Conservation (phyloP, 2,329 filamentous ascomycete genomes). For the Tolypocladium amazonense region DNA sequence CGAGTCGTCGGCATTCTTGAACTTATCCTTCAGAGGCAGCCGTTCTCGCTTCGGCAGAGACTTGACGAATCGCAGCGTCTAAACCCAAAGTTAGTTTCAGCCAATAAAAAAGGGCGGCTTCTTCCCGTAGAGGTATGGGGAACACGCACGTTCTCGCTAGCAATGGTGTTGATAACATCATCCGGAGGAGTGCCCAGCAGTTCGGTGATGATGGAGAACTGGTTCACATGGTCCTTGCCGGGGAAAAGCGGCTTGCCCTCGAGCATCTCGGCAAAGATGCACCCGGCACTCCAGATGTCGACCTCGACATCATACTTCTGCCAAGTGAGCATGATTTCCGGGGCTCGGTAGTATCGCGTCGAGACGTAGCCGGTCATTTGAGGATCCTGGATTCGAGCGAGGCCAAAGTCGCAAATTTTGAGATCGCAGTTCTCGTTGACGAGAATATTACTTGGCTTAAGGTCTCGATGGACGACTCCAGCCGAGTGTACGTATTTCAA, state of each 20-base stretch:
- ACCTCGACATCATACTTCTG: slow-evolving; percentile 99
- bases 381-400: slow-evolving; percentile 94
- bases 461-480: slow-evolving; percentile 91
- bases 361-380: slow-evolving; percentile 99
- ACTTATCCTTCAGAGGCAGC: slow-evolving; percentile 77
- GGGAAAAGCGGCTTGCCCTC: slow-evolving; percentile 97
- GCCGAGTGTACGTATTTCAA: slow-evolving; percentile 99
- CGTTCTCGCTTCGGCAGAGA: slow-evolving; percentile 91
- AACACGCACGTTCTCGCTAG: slow-evolving; percentile 78
- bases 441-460: slow-evolving; percentile 98
- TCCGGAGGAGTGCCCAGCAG: slow-evolving; percentile 91
- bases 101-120: neutral
- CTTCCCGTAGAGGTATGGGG: neutral
- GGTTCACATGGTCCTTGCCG: slow-evolving; percentile 98
- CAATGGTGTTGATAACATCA: slow-evolving; percentile 97
- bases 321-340: slow-evolving; percentile 99
- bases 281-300: slow-evolving; percentile 98
- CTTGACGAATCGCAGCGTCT: slow-evolving; percentile 96
- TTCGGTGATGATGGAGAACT: slow-evolving; percentile 99
- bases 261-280: slow-evolving; percentile 98
- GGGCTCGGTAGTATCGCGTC: slow-evolving; percentile 95
- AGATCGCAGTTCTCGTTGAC: slow-evolving; percentile 99
- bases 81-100: slow-evolving; percentile 7
- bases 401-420: slow-evolving; percentile 98
- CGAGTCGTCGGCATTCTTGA: slow-evolving; percentile 83